phyloP scores from a whole-genome alignment of 108 stramenopile species.

The Skeletonema grethae region DNA sequence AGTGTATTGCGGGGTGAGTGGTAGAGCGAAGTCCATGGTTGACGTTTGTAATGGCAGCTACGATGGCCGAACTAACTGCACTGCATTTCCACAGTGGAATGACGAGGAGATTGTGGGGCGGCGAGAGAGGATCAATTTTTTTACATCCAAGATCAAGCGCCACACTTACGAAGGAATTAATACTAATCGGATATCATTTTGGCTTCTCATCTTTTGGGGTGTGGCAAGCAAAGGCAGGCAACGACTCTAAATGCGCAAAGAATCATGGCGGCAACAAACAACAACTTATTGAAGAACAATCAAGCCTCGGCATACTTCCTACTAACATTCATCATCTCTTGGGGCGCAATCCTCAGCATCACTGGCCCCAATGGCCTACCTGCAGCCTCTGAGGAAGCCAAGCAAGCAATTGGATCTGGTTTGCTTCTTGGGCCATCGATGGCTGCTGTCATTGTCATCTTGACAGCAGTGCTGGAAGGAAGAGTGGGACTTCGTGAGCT shows the following conservation, averaged over 20 bases:
- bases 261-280: not conserved
- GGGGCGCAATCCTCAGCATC: slow-evolving; percentile 1
- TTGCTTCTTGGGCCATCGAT: not conserved
- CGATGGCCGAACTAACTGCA: too few species aligned
- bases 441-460: not conserved
- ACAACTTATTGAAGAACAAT: not conserved
- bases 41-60: too few species aligned
- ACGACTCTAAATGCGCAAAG: too few species aligned
- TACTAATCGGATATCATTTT: not conserved
- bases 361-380: not conserved
- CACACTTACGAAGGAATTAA: not conserved
- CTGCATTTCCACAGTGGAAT: not conserved
- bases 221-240: too few species aligned
- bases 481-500: not conserved
- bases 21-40: slow-evolving; percentile 18
- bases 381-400: not conserved
- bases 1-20: slow-evolving; percentile 18
- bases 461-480: not conserved
- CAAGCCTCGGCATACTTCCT: not conserved
- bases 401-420: not conserved
- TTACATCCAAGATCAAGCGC: too few species aligned
- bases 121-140: too few species aligned
- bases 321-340: slow-evolving; percentile 2
- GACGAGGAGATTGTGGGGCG: too few species aligned
- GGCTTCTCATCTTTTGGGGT: slow-evolving; percentile 3